These are phyloP conservation scores for Pelargonium myrrhifolium DNA, from an alignment of 441 rosid genomes.

Conservation along the genomic window DNA sequence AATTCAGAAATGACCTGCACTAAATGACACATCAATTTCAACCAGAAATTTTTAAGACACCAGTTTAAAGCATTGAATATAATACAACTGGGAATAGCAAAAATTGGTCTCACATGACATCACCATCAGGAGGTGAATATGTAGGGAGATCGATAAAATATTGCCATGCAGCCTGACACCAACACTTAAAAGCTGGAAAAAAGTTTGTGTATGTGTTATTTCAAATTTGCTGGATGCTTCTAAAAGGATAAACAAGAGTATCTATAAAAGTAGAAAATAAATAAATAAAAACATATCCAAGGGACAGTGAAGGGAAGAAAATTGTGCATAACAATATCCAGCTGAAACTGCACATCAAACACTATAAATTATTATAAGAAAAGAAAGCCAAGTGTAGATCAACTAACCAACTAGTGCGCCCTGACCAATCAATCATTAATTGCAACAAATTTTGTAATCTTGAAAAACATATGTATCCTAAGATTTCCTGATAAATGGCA, in stretches of 20 bases:
- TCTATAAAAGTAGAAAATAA: conserved; percentile 6
- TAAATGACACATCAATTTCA: conserved; percentile 23
- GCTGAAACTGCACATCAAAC: neutral
- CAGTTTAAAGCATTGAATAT: conserved; percentile 16
- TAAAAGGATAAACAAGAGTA: conserved; percentile 6
- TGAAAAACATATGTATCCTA: neutral
- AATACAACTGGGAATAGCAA: conserved; percentile 25
- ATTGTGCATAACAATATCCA: conserved; percentile 1
- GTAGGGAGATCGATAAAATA: conserved; percentile 57
- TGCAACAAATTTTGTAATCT: neutral
- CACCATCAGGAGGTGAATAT: conserved; percentile 60
- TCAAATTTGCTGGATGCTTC: conserved; percentile 10
- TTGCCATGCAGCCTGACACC: conserved; percentile 92
- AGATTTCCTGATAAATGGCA: neutral
- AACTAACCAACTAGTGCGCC: neutral
- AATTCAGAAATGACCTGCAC: conserved; percentile 84
- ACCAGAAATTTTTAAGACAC: conserved; percentile 5
- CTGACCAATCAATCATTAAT: neutral
- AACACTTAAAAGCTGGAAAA: conserved; percentile 82
- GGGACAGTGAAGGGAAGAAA: neutral
- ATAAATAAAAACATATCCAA: neutral
- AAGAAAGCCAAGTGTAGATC: neutral
- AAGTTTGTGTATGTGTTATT: conserved; percentile 16
- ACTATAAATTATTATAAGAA: neutral
- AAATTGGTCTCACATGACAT: conserved; percentile 67